phyloP scores from a whole-genome alignment of 345 rosid genomes.

The Anacardium occidentale region DNA sequence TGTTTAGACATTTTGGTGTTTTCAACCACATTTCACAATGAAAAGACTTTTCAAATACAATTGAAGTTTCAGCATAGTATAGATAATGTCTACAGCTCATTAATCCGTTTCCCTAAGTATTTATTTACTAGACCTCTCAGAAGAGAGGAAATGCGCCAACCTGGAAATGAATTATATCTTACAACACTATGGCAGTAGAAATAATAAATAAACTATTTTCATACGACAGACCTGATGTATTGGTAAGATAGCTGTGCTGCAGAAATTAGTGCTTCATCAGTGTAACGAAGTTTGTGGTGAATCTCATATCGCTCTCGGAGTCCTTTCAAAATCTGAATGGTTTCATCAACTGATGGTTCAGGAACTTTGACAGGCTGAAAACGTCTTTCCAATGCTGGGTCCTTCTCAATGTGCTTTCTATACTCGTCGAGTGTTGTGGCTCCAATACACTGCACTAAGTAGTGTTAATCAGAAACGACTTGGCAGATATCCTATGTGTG shows the following conservation, averaged over 20 bases:
- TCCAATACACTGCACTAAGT: conserved; percentile 83
- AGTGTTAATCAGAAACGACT: conserved; percentile 8
- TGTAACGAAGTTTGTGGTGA: conserved; percentile 96
- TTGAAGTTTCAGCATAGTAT: no score
- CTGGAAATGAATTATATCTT: background rate
- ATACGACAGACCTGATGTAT: conserved; percentile 70
- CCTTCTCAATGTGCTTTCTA: conserved; percentile 98
- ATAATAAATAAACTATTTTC: background rate
- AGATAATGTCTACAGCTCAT: no score
- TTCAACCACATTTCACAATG: background rate
- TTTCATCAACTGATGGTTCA: conserved; percentile 92
- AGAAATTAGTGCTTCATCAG: conserved; percentile 80
- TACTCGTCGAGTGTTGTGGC: conserved; percentile 98
- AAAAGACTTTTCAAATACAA: background rate
- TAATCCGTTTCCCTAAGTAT: no score
- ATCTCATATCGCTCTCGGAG: conserved; percentile 95
- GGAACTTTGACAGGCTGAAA: conserved; percentile 99
- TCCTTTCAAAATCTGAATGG: conserved; percentile 89
- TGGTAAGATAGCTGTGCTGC: conserved; percentile 96
- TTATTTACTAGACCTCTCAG: background rate
- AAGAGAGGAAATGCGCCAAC: background rate
- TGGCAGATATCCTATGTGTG: background rate
- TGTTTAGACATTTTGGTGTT: background rate
- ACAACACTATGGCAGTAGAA: background rate
- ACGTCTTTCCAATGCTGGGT: conserved; percentile 96